phyloP scores from a whole-genome alignment of 2,329 filamentous ascomycete genomes.

The Coniella lustricola region DNA sequence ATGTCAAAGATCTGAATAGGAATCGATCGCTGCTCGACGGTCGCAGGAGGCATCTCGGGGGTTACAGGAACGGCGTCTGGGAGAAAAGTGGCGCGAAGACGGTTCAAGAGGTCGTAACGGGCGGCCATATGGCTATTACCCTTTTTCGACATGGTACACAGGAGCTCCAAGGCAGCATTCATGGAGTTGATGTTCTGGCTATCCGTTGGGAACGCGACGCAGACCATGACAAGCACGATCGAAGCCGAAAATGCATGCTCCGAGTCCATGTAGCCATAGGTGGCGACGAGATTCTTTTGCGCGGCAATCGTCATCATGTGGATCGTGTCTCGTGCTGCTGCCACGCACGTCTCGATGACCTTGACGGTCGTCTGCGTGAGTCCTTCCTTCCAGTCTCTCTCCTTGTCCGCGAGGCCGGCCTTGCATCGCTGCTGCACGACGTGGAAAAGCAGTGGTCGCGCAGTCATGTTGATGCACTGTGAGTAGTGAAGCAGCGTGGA shows the following conservation, averaged over 20 bases:
- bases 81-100: conserved; percentile 22
- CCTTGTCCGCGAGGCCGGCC: conserved; percentile 25
- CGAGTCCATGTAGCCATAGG: conserved; percentile 51
- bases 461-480: conserved; percentile 52
- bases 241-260: conserved; percentile 49
- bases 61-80: conserved; percentile 8
- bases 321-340: conserved; percentile 41
- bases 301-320: conserved; percentile 41
- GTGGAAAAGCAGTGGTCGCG: conserved; percentile 45
- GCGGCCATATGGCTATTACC: conserved; percentile 43
- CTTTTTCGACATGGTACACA: conserved; percentile 43
- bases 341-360: conserved; percentile 46
- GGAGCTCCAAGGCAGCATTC: conserved; percentile 38
- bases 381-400: conserved; percentile 38
- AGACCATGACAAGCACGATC: conserved; percentile 48
- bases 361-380: conserved; percentile 40
- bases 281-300: conserved; percentile 44
- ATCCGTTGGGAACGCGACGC: conserved; percentile 42
- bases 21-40: neutral
- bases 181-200: conserved; percentile 35
- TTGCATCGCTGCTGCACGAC: conserved; percentile 42
- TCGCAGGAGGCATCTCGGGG: too few relatives aligned
- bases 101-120: conserved; percentile 27
- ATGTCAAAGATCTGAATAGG: neutral
- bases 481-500: conserved; percentile 49